These are phyloP conservation scores for Naganishia sp. DNA, from an alignment of 1,284 basidiomycete genomes.

Conservation along the genomic window DNA sequence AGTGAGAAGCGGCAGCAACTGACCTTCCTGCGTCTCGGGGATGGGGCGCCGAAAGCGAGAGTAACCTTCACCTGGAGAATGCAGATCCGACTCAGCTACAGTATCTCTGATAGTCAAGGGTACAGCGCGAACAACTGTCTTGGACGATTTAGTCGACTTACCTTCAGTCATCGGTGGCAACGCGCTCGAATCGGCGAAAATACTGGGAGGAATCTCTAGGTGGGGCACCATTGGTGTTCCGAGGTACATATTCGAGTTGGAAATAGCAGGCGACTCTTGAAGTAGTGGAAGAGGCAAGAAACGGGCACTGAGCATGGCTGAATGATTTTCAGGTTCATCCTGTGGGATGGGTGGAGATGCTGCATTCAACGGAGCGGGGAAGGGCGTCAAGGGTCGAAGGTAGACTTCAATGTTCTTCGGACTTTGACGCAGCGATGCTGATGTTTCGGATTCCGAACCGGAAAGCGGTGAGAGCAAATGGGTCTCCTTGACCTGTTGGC, in stretches of 20 bases:
- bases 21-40: not conserved
- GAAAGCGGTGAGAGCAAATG: not conserved
- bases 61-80: not conserved
- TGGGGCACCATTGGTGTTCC: not conserved
- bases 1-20: conserved; percentile 5
- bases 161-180: not conserved
- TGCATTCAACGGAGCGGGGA: not conserved
- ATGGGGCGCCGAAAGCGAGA: not conserved
- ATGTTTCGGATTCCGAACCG: not conserved
- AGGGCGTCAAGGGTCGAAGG: conserved; percentile 24
- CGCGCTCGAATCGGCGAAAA: too few species aligned
- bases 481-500: not conserved
- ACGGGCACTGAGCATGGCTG: conserved; percentile 19
- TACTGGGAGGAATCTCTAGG: not conserved
- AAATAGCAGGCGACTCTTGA: not conserved
- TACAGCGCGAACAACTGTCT: not conserved
- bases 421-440: not conserved
- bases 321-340: conserved; percentile 10
- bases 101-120: not conserved
- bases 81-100: not conserved
- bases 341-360: conserved; percentile 7
- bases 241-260: not conserved
- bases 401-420: conserved; percentile 10
- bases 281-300: conserved; percentile 14
- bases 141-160: not conserved